phyloP scores from a whole-genome alignment of 352 stramenopile genomes.

The Pythium myriotylum region DNA sequence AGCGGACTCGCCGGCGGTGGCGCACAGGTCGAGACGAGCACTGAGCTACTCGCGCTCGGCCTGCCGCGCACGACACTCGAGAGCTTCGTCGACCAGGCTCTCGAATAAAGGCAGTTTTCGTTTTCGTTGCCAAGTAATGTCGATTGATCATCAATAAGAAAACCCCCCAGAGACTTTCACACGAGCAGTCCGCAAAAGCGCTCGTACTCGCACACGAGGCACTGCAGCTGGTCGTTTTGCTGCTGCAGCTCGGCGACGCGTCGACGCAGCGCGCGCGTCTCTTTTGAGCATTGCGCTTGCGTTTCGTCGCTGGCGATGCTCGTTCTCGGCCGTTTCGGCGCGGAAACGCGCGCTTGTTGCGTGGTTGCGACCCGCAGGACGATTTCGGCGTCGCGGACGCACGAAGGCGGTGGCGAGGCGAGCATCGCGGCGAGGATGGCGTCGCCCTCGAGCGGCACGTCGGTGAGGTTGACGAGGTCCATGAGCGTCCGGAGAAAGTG shows the following conservation, averaged over 20 bases:
- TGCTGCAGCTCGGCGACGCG: neutral
- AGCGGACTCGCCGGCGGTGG: too few species aligned
- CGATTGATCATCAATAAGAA: too few species aligned
- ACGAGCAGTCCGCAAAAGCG: conserved; percentile 1
- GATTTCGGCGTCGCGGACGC: too few species aligned
- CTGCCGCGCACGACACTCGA: too few species aligned
- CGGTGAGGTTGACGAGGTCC: neutral
- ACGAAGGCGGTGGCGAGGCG: too few species aligned
- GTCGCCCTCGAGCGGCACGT: neutral
- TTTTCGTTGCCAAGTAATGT: too few species aligned
- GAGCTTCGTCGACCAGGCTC: too few species aligned
- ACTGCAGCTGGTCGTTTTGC: neutral
- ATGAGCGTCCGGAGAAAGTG: neutral
- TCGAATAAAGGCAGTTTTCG: too few species aligned
- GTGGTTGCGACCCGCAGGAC: too few species aligned
- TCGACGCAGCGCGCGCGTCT: neutral
- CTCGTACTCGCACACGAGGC: neutral
- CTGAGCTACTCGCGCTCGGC: neutral
- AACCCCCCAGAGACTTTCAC: too few species aligned
- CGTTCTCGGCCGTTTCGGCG: too few species aligned
- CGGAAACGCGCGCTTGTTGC: too few species aligned
- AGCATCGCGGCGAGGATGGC: neutral
- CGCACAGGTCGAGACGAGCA: neutral
- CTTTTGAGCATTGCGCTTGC: neutral
- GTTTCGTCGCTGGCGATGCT: neutral